Conservation (phyloP, 139 green algal genomes). For the Coccomyxa sp. region DNA sequence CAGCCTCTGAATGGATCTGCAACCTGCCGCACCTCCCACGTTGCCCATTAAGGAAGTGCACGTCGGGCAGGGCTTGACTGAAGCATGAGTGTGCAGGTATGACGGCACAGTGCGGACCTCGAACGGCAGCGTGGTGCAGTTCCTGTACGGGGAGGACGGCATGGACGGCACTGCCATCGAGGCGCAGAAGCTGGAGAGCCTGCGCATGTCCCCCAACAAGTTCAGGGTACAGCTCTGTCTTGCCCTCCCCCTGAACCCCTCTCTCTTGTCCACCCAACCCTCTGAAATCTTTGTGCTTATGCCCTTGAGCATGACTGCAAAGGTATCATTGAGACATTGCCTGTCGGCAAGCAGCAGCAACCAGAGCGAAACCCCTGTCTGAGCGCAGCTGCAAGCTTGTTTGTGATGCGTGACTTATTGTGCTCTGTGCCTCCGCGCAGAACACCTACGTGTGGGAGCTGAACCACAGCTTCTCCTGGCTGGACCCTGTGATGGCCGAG, state of each 20-base stretch:
- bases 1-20: neutral
- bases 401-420: too few relatives aligned
- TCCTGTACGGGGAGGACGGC: slow-evolving; percentile 99
- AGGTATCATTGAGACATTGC: too few relatives aligned
- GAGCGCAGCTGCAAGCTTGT: too few relatives aligned
- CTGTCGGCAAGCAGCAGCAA: too few relatives aligned
- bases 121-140: slow-evolving; percentile 89
- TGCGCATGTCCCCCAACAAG: slow-evolving; percentile 54
- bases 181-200: slow-evolving; percentile 78
- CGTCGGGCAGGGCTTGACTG: too few relatives aligned
- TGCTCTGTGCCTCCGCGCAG: neutral
- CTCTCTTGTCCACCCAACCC: too few relatives aligned
- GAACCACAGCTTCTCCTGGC: slow-evolving; percentile 47
- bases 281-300: too few relatives aligned
- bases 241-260: too few relatives aligned
- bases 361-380: too few relatives aligned
- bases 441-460: neutral
- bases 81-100: slow-evolving; percentile 63
- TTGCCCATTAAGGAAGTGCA: too few relatives aligned
- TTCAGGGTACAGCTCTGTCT: slow-evolving; percentile 34
- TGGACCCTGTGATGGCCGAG: slow-evolving; percentile 50
- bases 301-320: too few relatives aligned
- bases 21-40: too few relatives aligned
- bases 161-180: slow-evolving; percentile 96
- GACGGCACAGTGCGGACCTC: slow-evolving; percentile 94